A percentile compares a stretch with the other conserved stretches of the same genome.
phyloP scores from a whole-genome alignment of 2,329 filamentous ascomycete genomes.

The Huntiella savannae region DNA sequence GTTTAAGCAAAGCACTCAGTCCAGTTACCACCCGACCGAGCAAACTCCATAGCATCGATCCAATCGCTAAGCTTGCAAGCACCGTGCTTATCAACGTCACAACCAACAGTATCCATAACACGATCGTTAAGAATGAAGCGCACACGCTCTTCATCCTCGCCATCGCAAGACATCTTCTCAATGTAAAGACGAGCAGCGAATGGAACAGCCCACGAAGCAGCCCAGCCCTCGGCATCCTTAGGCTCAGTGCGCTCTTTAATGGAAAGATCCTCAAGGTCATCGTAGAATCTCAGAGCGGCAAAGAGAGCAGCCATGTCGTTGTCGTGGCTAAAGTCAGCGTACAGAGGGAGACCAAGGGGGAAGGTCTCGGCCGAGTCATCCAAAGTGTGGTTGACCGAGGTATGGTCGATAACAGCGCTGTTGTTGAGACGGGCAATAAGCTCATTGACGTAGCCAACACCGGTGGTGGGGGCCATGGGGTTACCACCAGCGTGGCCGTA shows the following conservation, averaged over 20 bases:
- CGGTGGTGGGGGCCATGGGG: slow-evolving; percentile 62
- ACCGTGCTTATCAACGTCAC: slow-evolving; percentile 49
- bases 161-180: slow-evolving; percentile 60
- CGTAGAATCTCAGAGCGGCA: slow-evolving; percentile 61
- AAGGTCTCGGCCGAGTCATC: slow-evolving; percentile 51
- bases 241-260: slow-evolving; percentile 31
- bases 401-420: slow-evolving; percentile 49
- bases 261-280: slow-evolving; percentile 36
- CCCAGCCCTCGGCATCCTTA: slow-evolving; percentile 43
- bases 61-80: slow-evolving; percentile 52
- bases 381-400: slow-evolving; percentile 59
- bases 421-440: slow-evolving; percentile 62
- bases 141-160: slow-evolving; percentile 47
- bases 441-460: slow-evolving; percentile 76
- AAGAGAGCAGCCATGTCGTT: slow-evolving; percentile 68
- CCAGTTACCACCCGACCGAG: slow-evolving; percentile 55
- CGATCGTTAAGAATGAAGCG: slow-evolving; percentile 69
- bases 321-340: slow-evolving; percentile 85
- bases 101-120: slow-evolving; percentile 53
- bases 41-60: slow-evolving; percentile 58
- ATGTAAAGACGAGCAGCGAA: slow-evolving; percentile 70
- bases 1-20: slow-evolving; percentile 33
- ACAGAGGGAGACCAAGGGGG: slow-evolving; percentile 48
- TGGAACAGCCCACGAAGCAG: slow-evolving; percentile 60
- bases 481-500: slow-evolving; percentile 67